Conservation (phyloP, 129 eudicot species). For the Flaveria bidentis region DNA sequence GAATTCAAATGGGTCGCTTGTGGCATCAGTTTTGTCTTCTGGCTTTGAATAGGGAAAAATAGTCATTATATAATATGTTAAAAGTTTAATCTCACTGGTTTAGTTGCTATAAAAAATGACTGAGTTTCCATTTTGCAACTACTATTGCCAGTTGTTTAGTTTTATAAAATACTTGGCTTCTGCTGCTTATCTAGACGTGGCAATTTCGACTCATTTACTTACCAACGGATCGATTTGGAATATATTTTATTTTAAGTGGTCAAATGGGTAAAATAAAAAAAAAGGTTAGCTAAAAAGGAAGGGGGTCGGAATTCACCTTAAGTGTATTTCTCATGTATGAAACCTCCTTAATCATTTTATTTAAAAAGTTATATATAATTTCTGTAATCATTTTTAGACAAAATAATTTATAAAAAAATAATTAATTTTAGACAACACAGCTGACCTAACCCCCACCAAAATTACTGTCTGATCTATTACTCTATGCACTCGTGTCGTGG, state of each 20-base stretch:
- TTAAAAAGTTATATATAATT: too few species aligned
- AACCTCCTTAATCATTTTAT: not conserved
- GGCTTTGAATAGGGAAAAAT: not conserved
- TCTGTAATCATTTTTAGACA: too few species aligned
- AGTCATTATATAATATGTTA: not conserved
- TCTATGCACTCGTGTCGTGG: not conserved
- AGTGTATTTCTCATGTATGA: not conserved
- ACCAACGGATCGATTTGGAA: not conserved
- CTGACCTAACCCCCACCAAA: not conserved
- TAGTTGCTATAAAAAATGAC: not conserved
- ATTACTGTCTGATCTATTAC: not conserved
- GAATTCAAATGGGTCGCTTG: not conserved
- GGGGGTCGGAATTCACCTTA: not conserved
- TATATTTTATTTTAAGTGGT: not conserved
- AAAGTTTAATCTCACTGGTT: not conserved
- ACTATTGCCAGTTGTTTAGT: not conserved
- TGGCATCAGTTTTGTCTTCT: not conserved
- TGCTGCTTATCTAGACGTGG: not conserved
- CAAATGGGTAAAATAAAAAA: not conserved
- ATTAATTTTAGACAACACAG: not conserved
- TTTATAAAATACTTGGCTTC: not conserved
- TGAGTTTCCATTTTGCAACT: not conserved
- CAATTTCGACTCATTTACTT: not conserved
- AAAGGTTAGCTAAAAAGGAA: not conserved
- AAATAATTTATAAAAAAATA: too few species aligned